Percentiles rank a stretch among this genome's conserved stretches.
Evolutionary conservation across 2,329 filamentous ascomycete genomes (phyloP).

Genomic region (Aphanoascus verrucosus): DNA sequence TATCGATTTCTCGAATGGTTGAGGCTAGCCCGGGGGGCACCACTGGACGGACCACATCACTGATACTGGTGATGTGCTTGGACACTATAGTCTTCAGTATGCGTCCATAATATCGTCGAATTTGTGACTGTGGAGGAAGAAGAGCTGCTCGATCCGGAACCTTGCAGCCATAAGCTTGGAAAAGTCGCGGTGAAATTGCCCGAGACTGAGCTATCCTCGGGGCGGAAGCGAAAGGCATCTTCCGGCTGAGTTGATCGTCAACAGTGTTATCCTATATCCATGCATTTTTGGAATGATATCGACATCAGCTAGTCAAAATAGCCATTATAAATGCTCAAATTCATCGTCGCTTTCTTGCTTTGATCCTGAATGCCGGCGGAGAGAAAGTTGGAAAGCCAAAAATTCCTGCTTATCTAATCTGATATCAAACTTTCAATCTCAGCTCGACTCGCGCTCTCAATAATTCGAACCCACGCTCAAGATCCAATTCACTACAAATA

Average conservation of each 20-base stretch:
- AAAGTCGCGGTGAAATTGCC: conserved; percentile 3
- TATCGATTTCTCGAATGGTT: neutral
- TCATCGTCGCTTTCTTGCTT: neutral
- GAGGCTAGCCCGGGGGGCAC: conserved; percentile 6
- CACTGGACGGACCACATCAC: conserved; percentile 15
- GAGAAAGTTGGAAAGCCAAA: conserved; percentile 1
- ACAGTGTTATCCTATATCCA: neutral
- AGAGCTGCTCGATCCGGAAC: neutral
- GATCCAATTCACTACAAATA: neutral
- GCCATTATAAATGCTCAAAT: neutral
- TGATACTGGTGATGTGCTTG: conserved; percentile 16
- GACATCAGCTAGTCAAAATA: neutral
- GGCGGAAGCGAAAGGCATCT: conserved; percentile 14
- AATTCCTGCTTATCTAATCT: conserved; percentile 8
- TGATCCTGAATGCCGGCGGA: neutral
- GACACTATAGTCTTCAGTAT: conserved; percentile 17
- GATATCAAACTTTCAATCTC: conserved; percentile 17
- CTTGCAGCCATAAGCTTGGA: neutral
- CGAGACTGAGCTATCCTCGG: conserved; percentile 9
- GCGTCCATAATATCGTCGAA: conserved; percentile 13
- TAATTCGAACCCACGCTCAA: neutral
- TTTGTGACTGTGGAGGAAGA: neutral
- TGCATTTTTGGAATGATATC: conserved; percentile 5
- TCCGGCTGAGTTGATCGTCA: conserved; percentile 5
- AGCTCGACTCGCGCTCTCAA: conserved; percentile 23